Evolutionary conservation across 164 flowering plant genomes (phyloP).

Genomic region (Echeveria elegans): DNA sequence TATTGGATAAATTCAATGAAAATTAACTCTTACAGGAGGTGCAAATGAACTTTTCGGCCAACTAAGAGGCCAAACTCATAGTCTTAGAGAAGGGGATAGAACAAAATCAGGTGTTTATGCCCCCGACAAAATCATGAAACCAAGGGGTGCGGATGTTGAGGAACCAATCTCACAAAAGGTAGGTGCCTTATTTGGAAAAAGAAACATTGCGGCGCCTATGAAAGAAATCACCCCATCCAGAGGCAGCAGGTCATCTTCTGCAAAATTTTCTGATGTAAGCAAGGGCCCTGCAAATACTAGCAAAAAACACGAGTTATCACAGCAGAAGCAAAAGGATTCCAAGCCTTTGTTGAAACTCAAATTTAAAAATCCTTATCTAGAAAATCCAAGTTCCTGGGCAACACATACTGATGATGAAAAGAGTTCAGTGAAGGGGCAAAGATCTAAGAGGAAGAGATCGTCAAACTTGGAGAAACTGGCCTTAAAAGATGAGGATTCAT

Average conservation of each 20-base stretch:
- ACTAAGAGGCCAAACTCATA: slow-evolving; percentile 23
- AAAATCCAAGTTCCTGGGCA: slow-evolving; percentile 40
- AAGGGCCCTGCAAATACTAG: slow-evolving; percentile 23
- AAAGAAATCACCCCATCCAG: slow-evolving; percentile 24
- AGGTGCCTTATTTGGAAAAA: slow-evolving; percentile 24
- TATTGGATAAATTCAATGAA: not conserved
- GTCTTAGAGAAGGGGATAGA: slow-evolving; percentile 36
- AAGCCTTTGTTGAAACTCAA: slow-evolving; percentile 74
- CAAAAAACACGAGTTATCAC: slow-evolving; percentile 21
- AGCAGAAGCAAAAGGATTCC: slow-evolving; percentile 49
- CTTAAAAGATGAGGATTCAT: slow-evolving; percentile 30
- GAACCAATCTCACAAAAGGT: slow-evolving; percentile 25
- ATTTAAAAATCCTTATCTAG: slow-evolving; percentile 56
- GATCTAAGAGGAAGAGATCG: slow-evolving; percentile 91
- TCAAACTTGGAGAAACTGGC: slow-evolving; percentile 39
- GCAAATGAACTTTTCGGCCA: slow-evolving; percentile 22
- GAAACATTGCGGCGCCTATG: slow-evolving; percentile 17
- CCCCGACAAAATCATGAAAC: slow-evolving; percentile 22
- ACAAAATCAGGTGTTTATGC: slow-evolving; percentile 46
- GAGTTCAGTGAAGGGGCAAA: slow-evolving; percentile 76
- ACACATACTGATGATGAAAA: slow-evolving; percentile 59
- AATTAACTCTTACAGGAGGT: slow-evolving; percentile 27
- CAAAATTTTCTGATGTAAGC: slow-evolving; percentile 18
- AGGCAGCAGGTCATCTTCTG: slow-evolving; percentile 27
- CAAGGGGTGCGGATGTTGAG: slow-evolving; percentile 20